These are phyloP conservation scores for Xerocomellus dryophilus DNA, from an alignment of 768 basidiomycete genomes.

Conservation along the genomic window DNA sequence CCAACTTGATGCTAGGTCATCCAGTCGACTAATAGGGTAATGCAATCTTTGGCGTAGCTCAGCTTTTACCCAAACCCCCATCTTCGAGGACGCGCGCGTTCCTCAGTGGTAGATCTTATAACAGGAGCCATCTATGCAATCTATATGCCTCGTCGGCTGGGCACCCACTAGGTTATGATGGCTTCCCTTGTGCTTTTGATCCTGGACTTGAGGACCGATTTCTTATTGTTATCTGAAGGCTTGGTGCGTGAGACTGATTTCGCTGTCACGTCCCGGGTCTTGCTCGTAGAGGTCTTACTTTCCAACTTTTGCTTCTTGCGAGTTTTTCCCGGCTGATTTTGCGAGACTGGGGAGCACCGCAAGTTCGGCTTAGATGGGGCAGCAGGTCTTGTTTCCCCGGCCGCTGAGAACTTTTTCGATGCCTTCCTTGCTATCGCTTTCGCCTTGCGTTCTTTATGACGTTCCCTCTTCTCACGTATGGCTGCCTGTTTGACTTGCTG, in stretches of 20 bases:
- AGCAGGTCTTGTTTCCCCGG: background rate
- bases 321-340: background rate
- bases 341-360: background rate
- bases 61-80: background rate
- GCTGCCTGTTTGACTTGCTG: constrained; percentile 48
- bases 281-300: background rate
- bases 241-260: constrained; percentile 4
- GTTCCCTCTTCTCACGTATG: constrained; percentile 47
- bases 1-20: constrained; percentile 50
- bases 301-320: constrained; percentile 20
- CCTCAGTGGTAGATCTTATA: constrained; percentile 7
- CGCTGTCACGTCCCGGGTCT: background rate
- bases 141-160: background rate
- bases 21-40: constrained; percentile 56
- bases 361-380: background rate
- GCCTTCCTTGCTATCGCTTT: constrained; percentile 40
- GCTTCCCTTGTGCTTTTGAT: background rate
- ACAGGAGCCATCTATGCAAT: constrained; percentile 9
- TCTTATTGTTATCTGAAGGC: background rate
- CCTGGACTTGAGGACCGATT: background rate
- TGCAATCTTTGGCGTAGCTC: constrained; percentile 53
- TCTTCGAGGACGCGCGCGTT: background rate
- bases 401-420: background rate
- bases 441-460: constrained; percentile 43
- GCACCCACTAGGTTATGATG: constrained; percentile 5